phyloP scores from a whole-genome alignment of 352 stramenopile species.

The Phytopythium delawarense region DNA sequence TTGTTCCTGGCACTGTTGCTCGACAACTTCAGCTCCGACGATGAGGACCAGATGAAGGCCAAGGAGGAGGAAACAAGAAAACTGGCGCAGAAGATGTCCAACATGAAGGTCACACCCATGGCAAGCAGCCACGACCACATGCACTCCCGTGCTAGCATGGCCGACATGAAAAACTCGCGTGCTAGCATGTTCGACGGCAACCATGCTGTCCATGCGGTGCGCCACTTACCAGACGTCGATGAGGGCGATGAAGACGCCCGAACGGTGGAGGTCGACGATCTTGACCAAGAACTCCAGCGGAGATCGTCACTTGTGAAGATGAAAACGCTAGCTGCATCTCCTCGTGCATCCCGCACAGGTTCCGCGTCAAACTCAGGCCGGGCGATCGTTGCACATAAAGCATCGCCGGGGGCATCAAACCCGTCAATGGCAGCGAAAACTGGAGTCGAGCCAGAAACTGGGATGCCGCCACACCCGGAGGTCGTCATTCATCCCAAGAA shows the following conservation, averaged over 20 bases:
- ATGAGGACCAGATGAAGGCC: slow-evolving; percentile 48
- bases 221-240: slow-evolving; percentile 5
- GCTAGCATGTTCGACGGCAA: slow-evolving; percentile 5
- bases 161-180: neutral
- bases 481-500: slow-evolving; percentile 1
- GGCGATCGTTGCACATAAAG: neutral
- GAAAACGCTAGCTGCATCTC: neutral
- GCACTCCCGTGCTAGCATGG: slow-evolving; percentile 1
- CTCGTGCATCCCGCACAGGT: neutral
- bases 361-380: neutral
- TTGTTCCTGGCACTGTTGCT: slow-evolving; percentile 93
- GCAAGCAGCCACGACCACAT: slow-evolving; percentile 1
- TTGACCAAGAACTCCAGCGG: slow-evolving; percentile 14
- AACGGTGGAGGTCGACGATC: slow-evolving; percentile 15
- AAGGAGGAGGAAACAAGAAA: slow-evolving; percentile 51
- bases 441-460: neutral
- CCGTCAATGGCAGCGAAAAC: no score
- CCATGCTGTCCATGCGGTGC: neutral
- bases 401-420: neutral
- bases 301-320: slow-evolving; percentile 2
- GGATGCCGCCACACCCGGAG: neutral
- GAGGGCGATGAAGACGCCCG: slow-evolving; percentile 11
- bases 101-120: slow-evolving; percentile 45
- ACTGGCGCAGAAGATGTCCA: slow-evolving; percentile 51
- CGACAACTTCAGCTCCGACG: slow-evolving; percentile 82